Base-by-base conservation (phyloP, 108 stramenopile species). In the Nannochloropsis oceanica region DNA sequence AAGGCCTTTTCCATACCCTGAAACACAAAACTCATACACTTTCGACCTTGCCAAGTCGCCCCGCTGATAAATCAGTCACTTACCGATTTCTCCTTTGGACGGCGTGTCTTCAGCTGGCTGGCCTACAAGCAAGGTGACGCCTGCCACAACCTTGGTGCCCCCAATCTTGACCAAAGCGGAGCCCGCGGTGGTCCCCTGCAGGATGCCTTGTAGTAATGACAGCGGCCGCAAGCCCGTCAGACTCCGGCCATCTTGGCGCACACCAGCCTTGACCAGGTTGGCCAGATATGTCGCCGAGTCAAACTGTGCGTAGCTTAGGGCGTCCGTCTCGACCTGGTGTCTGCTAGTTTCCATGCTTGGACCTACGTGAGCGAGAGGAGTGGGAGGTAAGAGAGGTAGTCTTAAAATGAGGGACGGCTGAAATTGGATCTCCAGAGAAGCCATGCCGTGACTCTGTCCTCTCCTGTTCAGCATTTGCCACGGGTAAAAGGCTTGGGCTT, bases 141-240 rank as follows among this genome's bases (percentile, higher is more conserved):
- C 87, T 18, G 84, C 84, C 42, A 88, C 43, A 14, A 88, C 81
- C 81, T 88, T 88, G 46, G 87, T 88, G 43, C 43, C 79, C 42
- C 87, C 87, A n/a, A 88, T 43, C 44, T 80, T 84, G 20, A 84
- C 87, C 26, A 88, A 27, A 0, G 87, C 84, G 9, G 87, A 88
- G 50, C 80, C 84, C 80, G 27, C 44, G 12, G 84, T 84, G n/a
- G 42, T 80, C 84, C 81, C 80, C 50, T 84, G 44, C n/a, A 84
- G 81, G 25, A 88, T 3, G 5, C 59, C 59, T n/a, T 73, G 59
- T 18, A 73, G 59, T 10, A 73, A n/a, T n/a, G 18, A n/a, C 0
- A 73, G 59, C n/a, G 59, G 59, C 59, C 59, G 18, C n/a, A 73
- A n/a, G 22, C n/a, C 22, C 59, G 18, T 73, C 22, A n/a, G 0